phyloP scores from a whole-genome alignment of 2,329 filamentous ascomycete genomes.

The Nigrospora sphaerica region DNA sequence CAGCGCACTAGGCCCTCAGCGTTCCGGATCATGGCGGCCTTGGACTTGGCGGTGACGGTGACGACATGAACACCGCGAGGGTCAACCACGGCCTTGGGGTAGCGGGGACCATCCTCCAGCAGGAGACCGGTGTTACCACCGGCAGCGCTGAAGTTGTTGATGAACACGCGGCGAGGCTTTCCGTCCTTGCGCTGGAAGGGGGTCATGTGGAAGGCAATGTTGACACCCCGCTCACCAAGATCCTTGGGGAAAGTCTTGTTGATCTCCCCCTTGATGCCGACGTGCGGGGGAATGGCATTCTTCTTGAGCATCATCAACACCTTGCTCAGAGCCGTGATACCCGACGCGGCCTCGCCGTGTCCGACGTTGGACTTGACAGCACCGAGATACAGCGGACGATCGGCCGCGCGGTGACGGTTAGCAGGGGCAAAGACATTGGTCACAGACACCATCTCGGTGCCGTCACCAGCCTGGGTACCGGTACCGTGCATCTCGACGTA shows the following conservation, averaged over 20 bases:
- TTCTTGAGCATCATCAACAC: slow-evolving; percentile 59
- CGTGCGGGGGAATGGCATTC: slow-evolving; percentile 56
- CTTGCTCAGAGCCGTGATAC: slow-evolving; percentile 56
- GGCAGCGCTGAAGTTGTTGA: slow-evolving; percentile 67
- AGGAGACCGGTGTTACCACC: slow-evolving; percentile 65
- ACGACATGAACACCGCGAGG: slow-evolving; percentile 51
- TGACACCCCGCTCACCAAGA: slow-evolving; percentile 47
- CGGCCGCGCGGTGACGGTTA: slow-evolving; percentile 33
- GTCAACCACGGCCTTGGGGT: slow-evolving; percentile 30
- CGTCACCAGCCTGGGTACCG: slow-evolving; percentile 79
- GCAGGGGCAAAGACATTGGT: slow-evolving; percentile 45
- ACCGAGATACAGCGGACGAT: slow-evolving; percentile 54
- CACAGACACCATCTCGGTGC: slow-evolving; percentile 74
- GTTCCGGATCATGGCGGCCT: slow-evolving; percentile 51
- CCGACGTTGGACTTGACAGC: slow-evolving; percentile 59
- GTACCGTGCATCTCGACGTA: slow-evolving; percentile 91
- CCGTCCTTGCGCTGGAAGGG: slow-evolving; percentile 41
- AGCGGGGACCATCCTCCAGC: slow-evolving; percentile 51
- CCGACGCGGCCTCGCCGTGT: slow-evolving; percentile 55
- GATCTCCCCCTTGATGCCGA: slow-evolving; percentile 59
- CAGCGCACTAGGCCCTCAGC: slow-evolving; percentile 46
- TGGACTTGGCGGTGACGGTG: slow-evolving; percentile 48
- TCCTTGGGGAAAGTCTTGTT: slow-evolving; percentile 54
- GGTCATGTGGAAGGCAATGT: slow-evolving; percentile 48
- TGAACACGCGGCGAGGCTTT: slow-evolving; percentile 39